A percentile compares a stretch with the other conserved stretches of the same genome.
phyloP scores from a whole-genome alignment of 2,329 filamentous ascomycete species.

The Incumbomyces lentus region DNA sequence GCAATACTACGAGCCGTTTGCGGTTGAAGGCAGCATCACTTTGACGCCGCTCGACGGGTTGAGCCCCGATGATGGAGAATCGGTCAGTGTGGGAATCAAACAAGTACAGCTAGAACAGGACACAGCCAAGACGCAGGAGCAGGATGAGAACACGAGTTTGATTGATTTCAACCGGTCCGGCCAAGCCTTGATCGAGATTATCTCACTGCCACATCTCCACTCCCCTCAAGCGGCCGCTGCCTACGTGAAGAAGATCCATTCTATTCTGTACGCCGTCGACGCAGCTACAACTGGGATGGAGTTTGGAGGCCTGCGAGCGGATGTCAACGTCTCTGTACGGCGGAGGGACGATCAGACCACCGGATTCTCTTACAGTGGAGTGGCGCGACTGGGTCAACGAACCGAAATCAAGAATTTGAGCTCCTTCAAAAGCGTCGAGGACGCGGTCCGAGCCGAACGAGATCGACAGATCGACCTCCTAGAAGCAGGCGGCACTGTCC shows the following conservation, averaged over 20 bases:
- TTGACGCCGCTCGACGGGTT: slow-evolving; percentile 70
- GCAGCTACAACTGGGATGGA: slow-evolving; percentile 91
- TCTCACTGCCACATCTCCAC: slow-evolving; percentile 81
- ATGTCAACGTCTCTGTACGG: slow-evolving; percentile 87
- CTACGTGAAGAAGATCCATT: slow-evolving; percentile 79
- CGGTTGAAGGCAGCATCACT: slow-evolving; percentile 59
- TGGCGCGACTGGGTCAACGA: slow-evolving; percentile 63
- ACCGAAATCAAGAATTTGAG: slow-evolving; percentile 97
- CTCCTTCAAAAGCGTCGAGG: slow-evolving; percentile 89
- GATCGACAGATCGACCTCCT: slow-evolving; percentile 77
- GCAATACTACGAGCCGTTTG: slow-evolving; percentile 73
- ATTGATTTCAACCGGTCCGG: slow-evolving; percentile 93
- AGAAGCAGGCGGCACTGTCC: slow-evolving; percentile 61
- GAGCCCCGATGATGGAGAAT: slow-evolving; percentile 58
- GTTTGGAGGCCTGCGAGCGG: slow-evolving; percentile 75
- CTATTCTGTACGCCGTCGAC: slow-evolving; percentile 66
- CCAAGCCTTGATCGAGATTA: slow-evolving; percentile 86
- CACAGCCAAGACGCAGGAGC: slow-evolving; percentile 82
- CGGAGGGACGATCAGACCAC: slow-evolving; percentile 42
- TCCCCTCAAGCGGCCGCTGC: slow-evolving; percentile 78
- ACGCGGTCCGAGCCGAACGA: slow-evolving; percentile 83
- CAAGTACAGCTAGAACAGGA: slow-evolving; percentile 97
- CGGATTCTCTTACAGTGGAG: slow-evolving; percentile 42
- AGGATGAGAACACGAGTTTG: slow-evolving; percentile 62
- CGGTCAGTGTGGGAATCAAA: slow-evolving; percentile 70